These are phyloP conservation scores for Colletotrichum simmondsii DNA, from an alignment of 2,329 filamentous ascomycete species.

Conservation along the genomic window DNA sequence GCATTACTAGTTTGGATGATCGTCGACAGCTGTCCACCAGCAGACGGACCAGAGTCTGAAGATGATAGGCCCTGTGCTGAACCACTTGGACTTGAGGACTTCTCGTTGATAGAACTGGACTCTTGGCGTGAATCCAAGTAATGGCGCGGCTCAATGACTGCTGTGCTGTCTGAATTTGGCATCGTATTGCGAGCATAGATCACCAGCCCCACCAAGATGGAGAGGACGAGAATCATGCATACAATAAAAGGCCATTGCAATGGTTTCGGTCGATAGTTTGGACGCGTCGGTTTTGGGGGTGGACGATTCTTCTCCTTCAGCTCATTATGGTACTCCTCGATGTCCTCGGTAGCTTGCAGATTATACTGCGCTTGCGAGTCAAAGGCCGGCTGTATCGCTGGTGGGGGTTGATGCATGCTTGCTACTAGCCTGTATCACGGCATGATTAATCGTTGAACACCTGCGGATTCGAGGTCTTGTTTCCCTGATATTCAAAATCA, in stretches of 20 bases:
- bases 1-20: neutral
- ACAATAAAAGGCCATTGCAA: constrained; percentile 47
- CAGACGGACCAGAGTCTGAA: neutral
- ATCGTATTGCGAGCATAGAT: constrained; percentile 42
- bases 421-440: neutral
- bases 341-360: constrained; percentile 43
- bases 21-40: neutral
- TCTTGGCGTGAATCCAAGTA: neutral
- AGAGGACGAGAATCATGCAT: constrained; percentile 39
- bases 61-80: neutral
- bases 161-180: constrained; percentile 45
- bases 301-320: constrained; percentile 13
- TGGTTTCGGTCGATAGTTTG: constrained; percentile 45
- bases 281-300: constrained; percentile 3
- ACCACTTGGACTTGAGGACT: neutral
- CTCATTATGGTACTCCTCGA: constrained; percentile 35
- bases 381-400: constrained; percentile 38
- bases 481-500: neutral
- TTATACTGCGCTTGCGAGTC: constrained; percentile 45
- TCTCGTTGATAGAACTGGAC: neutral
- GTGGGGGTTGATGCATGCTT: constrained; percentile 22
- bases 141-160: constrained; percentile 35
- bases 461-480: neutral
- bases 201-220: constrained; percentile 41
- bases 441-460: neutral